phyloP scores from a whole-genome alignment of 139 green algal species.

The Micractinium conductrix region DNA sequence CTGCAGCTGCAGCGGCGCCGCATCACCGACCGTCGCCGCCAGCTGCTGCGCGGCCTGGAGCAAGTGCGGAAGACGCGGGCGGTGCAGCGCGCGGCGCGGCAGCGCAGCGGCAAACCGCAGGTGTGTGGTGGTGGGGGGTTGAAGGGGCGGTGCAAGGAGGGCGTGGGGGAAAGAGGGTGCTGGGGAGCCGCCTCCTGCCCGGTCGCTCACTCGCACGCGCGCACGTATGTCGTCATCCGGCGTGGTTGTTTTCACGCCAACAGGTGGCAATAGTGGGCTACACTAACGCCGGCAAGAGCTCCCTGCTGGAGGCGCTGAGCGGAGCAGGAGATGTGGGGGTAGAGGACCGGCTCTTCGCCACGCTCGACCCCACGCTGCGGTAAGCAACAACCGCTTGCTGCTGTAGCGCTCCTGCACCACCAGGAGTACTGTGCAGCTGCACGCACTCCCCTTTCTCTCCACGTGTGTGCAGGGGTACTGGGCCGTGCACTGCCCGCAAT shows the following conservation, averaged over 20 bases:
- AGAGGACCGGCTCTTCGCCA: constrained; percentile 69
- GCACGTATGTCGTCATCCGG: too few species aligned
- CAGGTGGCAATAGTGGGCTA: constrained; percentile 55
- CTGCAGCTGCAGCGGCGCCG: constrained; percentile 64
- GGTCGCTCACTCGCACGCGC: too few species aligned
- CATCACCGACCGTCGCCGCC: constrained; percentile 40
- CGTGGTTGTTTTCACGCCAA: too few species aligned
- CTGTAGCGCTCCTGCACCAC: too few species aligned
- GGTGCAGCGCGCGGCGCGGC: constrained; percentile 52
- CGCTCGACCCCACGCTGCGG: constrained; percentile 64
- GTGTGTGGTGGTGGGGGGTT: constrained; percentile 25
- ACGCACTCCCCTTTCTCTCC: too few species aligned
- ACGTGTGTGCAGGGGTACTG: too few species aligned
- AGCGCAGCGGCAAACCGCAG: constrained; percentile 40
- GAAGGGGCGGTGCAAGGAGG: not conserved
- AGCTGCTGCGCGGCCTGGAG: constrained; percentile 50
- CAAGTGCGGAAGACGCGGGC: constrained; percentile 56
- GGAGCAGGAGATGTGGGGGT: constrained; percentile 12
- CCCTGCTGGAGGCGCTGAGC: constrained; percentile 48
- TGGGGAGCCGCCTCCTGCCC: too few species aligned
- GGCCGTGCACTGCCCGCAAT: too few species aligned
- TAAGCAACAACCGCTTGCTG: too few species aligned
- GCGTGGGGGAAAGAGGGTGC: too few species aligned
- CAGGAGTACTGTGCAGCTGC: too few species aligned
- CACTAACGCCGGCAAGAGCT: constrained; percentile 72